Evolutionary conservation across 2,329 filamentous ascomycete species (phyloP).

Genomic region (Hymenoscyphus occultus): DNA sequence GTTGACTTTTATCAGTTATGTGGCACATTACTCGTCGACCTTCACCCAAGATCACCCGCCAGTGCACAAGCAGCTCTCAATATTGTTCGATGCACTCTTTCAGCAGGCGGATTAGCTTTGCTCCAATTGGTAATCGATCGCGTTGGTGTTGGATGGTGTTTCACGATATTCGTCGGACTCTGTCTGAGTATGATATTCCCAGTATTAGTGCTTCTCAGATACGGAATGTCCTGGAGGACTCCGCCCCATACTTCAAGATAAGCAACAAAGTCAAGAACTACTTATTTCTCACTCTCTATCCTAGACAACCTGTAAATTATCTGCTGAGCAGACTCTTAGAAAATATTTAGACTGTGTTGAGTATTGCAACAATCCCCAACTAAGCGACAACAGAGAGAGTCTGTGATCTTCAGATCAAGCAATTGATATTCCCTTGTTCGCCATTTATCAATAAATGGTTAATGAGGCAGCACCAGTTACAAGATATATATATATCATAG

Average conservation of each 20-base stretch:
- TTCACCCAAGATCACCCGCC: conserved; percentile 10
- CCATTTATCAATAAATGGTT: no score
- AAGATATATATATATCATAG: no score
- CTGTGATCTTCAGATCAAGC: no score
- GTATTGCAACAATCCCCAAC: no score
- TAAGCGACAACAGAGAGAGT: no score
- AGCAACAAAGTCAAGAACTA: no score
- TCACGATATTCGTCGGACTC: conserved; percentile 14
- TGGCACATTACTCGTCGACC: conserved; percentile 15
- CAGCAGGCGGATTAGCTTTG: conserved; percentile 9
- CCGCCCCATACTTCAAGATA: neutral
- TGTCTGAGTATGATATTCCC: neutral
- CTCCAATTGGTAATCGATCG: conserved; percentile 15
- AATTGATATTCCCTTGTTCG: no score
- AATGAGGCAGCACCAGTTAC: no score
- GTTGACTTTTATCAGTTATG: conserved; percentile 7
- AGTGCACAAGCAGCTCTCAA: conserved; percentile 15
- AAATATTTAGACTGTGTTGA: no score
- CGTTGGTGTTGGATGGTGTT: conserved; percentile 20
- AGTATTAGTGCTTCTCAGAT: conserved; percentile 9
- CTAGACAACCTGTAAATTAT: no score
- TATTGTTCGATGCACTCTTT: conserved; percentile 13
- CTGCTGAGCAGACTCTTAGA: no score
- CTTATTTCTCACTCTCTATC: no score
- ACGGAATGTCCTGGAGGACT: conserved; percentile 14